Evolutionary conservation across 2,329 filamentous ascomycete genomes (phyloP), one percentile per base, ranked within the genome.

Genomic region (Zelopaecilomyces penicillatus): DNA sequence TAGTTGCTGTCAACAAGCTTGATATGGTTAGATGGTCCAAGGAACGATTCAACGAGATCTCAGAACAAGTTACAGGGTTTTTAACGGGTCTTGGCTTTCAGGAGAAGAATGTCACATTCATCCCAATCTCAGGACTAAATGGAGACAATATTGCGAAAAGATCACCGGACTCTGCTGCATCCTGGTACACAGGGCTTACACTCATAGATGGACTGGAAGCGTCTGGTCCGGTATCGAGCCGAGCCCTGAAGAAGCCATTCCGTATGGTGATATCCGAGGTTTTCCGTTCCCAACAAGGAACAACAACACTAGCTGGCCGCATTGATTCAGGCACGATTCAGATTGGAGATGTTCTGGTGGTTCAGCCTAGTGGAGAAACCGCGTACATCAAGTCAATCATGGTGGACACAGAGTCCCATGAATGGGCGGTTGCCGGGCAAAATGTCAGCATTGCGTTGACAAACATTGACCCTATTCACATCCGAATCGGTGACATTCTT

Each of bases 1-100:
- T 98, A 36, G 85, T 98, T 29, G 90, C 87, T 2, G 80, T 98
- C 49, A 98, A 98, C 68, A 98, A 98, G 64, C 83, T 98, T 56
- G 93, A 98, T 61, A 83, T 82, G 11, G 82, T 91, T 5, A 69
- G 73, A 5, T 98, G 94, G 94, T 86, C 83, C 2, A 71, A 87
- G 61, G 82, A 81, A 4, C 78, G 88, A 2, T 98, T 94, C 54
- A 76, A 87, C 27, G 85, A 95, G 56, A 96, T 98, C 45, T 76
- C 79, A 37, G 79, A 88, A 50, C 87, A 95, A 56, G 82, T 95
- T 51, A 80, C 79, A 0, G 83, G 87, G 1, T 96, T 98, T 61
- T 70, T 98, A 48, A 81, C 78, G 0, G 80, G 83, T 1, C 86
- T 90, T 1, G 88, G 87, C 2, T 98, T 97, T 58, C 78, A 85